A percentile compares a stretch with the other conserved stretches of the same genome.
These are phyloP conservation scores for Pichia sp. DNA, from an alignment of 1,139 yeast species.

Conservation along the genomic window DNA sequence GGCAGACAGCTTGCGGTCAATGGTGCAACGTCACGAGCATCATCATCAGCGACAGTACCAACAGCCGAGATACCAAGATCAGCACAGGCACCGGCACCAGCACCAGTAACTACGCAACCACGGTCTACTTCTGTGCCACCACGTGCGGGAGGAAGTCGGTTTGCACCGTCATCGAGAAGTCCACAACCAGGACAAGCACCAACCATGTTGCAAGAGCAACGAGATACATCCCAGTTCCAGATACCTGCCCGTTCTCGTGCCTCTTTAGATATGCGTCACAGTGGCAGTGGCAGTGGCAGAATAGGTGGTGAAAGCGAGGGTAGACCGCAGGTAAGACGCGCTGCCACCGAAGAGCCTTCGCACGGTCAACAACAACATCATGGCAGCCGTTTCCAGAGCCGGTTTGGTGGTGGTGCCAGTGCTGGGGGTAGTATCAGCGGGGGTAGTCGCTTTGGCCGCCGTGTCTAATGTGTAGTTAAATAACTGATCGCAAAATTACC, in stretches of 20 bases:
- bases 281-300: conserved; percentile 2
- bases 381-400: conserved; percentile 4
- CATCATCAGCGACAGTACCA: neutral
- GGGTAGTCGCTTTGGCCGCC: conserved; percentile 8
- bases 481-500: no score
- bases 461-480: neutral
- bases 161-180: no score
- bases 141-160: no score
- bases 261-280: no score
- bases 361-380: neutral
- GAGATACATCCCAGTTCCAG: no score
- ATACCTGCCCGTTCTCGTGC: no score
- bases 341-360: neutral
- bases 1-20: neutral
- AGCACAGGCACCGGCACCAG: neutral
- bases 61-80: neutral
- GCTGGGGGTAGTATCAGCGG: conserved; percentile 1
- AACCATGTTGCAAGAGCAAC: no score
- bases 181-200: no score
- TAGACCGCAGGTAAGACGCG: neutral
- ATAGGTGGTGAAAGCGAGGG: no score
- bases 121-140: neutral
- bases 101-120: neutral
- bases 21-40: neutral
- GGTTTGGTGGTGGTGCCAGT: conserved; percentile 1